A percentile compares a stretch with the other conserved stretches of the same genome.
These are phyloP conservation scores for Cadophora luteo-olivacea DNA, from an alignment of 2,329 filamentous ascomycete genomes.

Conservation along the genomic window DNA sequence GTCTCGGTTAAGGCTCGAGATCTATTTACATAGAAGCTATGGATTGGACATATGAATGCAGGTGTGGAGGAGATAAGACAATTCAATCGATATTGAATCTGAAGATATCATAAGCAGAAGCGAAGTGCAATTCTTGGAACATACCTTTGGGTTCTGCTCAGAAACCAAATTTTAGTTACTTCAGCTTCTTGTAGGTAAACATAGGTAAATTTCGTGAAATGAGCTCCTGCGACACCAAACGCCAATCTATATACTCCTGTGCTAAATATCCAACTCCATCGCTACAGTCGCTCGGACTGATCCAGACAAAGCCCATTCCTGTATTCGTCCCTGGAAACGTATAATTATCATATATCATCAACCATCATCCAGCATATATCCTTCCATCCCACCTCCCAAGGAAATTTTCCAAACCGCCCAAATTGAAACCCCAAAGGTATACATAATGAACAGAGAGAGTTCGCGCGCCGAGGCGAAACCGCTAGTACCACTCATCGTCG, in stretches of 20 bases:
- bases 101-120: background rate
- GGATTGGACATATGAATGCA: background rate
- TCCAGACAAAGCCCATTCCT: background rate
- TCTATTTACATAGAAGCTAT: background rate
- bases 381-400: background rate
- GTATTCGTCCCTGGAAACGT: background rate
- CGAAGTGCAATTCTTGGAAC: background rate
- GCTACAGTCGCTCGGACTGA: background rate
- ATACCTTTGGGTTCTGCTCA: too few species aligned
- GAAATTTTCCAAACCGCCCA: background rate
- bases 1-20: background rate
- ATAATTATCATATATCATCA: constrained; percentile 15
- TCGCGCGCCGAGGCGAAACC: background rate
- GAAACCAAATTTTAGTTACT: too few species aligned
- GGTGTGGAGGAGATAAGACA: background rate
- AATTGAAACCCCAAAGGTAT: background rate
- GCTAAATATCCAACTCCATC: constrained; percentile 11
- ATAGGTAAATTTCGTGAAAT: background rate
- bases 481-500: constrained; percentile 19
- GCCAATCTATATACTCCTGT: background rate
- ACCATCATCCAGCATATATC: background rate
- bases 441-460: background rate
- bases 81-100: background rate
- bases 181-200: background rate
- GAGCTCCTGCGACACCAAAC: constrained; percentile 1